Percentiles rank a stretch among this genome's conserved stretches.
Evolutionary conservation across 163 green algal species (phyloP).

Genomic region (Chlorella variabilis): DNA sequence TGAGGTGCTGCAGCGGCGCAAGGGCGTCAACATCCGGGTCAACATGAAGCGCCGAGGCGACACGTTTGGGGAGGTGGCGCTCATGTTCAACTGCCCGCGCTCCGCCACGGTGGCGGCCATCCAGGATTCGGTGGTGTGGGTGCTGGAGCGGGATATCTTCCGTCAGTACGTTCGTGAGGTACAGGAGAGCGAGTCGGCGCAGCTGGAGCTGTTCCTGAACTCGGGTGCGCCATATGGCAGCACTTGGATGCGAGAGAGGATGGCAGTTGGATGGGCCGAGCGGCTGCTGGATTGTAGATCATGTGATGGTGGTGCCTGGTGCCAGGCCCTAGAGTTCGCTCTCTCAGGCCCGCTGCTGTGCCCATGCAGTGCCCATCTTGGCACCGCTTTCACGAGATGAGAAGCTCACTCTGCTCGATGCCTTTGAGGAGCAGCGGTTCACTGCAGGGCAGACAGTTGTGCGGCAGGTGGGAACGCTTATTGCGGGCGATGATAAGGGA

Average conservation of each 20-base stretch:
- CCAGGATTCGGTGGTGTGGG: slow-evolving; percentile 86
- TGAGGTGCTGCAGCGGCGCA: slow-evolving; percentile 75
- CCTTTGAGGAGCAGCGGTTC: slow-evolving; percentile 73
- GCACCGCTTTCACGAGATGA: slow-evolving; percentile 82
- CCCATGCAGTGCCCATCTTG: slow-evolving; percentile 82
- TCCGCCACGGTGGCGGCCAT: slow-evolving; percentile 90
- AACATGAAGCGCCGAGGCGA: slow-evolving; percentile 91
- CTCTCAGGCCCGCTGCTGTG: too few relatives aligned
- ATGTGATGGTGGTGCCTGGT: too few relatives aligned
- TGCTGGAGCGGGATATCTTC: slow-evolving; percentile 88
- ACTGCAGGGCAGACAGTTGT: slow-evolving; percentile 55
- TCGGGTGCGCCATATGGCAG: slow-evolving; percentile 34
- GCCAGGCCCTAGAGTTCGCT: too few relatives aligned
- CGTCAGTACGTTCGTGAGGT: slow-evolving; percentile 78
- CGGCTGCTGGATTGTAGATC: too few relatives aligned
- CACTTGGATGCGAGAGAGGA: too few relatives aligned
- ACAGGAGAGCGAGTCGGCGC: slow-evolving; percentile 67
- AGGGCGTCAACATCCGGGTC: slow-evolving; percentile 85
- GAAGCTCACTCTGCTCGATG: slow-evolving; percentile 83
- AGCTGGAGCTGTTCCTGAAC: slow-evolving; percentile 96
- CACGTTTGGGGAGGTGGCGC: slow-evolving; percentile 92
- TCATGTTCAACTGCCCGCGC: slow-evolving; percentile 91
- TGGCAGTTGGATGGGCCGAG: too few relatives aligned
- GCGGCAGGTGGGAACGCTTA: slow-evolving; percentile 49
- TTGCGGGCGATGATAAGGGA: too few relatives aligned